Conservation (phyloP, 441 rosid genomes). For the Populus hybrid region DNA sequence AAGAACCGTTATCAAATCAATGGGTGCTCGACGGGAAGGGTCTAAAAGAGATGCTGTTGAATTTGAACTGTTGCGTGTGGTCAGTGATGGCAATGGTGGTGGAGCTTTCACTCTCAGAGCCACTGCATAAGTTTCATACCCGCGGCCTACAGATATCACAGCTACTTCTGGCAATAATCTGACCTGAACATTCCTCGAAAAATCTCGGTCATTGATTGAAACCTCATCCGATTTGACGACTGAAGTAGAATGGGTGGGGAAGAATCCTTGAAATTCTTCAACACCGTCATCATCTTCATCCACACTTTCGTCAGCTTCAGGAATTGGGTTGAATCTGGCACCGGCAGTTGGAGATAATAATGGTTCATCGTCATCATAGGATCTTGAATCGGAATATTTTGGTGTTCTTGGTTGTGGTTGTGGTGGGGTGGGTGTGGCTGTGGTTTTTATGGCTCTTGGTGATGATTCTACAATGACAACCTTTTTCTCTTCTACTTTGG, state of each 20-base stretch:
- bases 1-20: constrained; percentile 76
- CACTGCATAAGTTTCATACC: constrained; percentile 57
- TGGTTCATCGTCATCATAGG: constrained; percentile 86
- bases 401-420: constrained; percentile 9
- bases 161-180: constrained; percentile 64
- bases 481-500: constrained; percentile 47
- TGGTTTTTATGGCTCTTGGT: constrained; percentile 32
- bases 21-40: constrained; percentile 51
- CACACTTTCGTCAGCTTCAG: constrained; percentile 63
- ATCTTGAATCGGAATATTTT: constrained; percentile 29
- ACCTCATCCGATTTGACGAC: constrained; percentile 17
- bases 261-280: constrained; percentile 64
- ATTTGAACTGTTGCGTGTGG: constrained; percentile 11
- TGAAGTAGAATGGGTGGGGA: constrained; percentile 40
- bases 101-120: constrained; percentile 66
- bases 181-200: constrained; percentile 44
- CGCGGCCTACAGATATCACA: constrained; percentile 50
- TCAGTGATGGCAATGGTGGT: constrained; percentile 15
- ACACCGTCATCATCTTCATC: constrained; percentile 42
- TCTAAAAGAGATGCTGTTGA: constrained; percentile 28
- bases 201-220: neutral
- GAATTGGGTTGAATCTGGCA: constrained; percentile 67
- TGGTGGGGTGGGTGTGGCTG: neutral
- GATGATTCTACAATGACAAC: constrained; percentile 47
- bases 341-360: constrained; percentile 56